Evolutionary conservation across 495 filamentous ascomycete genomes (phyloP), one percentile per base, ranked within the genome.

Genomic region (Penicillium coffeae): DNA sequence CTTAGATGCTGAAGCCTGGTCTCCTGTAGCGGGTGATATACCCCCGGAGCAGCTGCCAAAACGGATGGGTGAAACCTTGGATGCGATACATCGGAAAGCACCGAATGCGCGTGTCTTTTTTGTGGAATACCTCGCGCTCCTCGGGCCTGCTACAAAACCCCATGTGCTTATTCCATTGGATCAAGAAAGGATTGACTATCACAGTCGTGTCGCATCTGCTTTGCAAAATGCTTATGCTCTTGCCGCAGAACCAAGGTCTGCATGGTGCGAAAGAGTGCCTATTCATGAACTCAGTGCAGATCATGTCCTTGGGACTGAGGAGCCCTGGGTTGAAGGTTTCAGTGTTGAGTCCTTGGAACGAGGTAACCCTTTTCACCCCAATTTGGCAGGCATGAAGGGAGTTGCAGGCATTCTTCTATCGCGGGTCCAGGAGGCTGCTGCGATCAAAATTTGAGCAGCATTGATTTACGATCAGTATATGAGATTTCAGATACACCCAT

Each of bases 101-200:
- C 73, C 70, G 13, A 27, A 46, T 2, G 64, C 70, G 15, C 52
- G 45, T 3, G 54, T 76, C 16, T 63, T 60, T 14, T 58, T 76
- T 21, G 68, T 76, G 10, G 70, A 76, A 56, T 76, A 76, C 45
- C 57, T 74, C 38, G 62, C 71, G 16, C 46, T 76, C 13, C 55
- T 74, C 8, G 73, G 70, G 6, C 35, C 51, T 18, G 58, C 64
- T 43, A 67, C 63, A 16, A 53, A 50, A 21, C 52, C 73, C 12
- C 47, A 46, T 8, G 27, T 49, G 20, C 65, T 72, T 45, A 63
- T 70, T 35, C 38, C 60, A 7, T 65, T 76, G 21, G 52, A 50
- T 50, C 57, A 57, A 36, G 65, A 70, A 15, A 57, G 61, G 22
- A 54, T 74, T 1, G 56, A 58, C 13, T 45, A 72, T 47, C 59